Evolutionary conservation across 352 stramenopile genomes (phyloP), one percentile per base, ranked within the genome.

Genomic region (Phytophthora multivora): DNA sequence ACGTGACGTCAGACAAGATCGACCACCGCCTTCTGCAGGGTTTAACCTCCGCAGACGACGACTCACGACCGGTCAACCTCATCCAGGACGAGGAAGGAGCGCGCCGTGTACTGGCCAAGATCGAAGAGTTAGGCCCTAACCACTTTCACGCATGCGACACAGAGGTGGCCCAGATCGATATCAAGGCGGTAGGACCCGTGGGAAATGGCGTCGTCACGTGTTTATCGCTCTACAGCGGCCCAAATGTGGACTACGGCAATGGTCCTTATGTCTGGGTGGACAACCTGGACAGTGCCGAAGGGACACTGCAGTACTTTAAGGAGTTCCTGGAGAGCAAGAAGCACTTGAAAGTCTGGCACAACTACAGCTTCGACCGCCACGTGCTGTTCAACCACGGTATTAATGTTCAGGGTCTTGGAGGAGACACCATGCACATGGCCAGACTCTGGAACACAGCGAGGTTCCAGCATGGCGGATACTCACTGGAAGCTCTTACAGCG

Each of bases 361-460:
- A 99, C 77, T 99, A 99, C 79, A 97, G 95, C 30, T 99, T 99
- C 74, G 98, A 99, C 87, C 84, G 97, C 36, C 97, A 99, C 75
- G 96, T 99, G 41, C 83, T 99, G 54, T 95, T 84, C 69, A 99
- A 99, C 75, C 88, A 98, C 57, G 93, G 86, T 15, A 98, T 99
- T 66, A 71, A 98, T 61, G 86, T 95, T 10, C 72, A 88, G 15
- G 91, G 91, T 0, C 94, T 99, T 40, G 93, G 83, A 19, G 97
- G 96, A 33, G 98, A 99, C 73, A 99, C 98, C 4, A 99, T 99
- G 97, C 98, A 99, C 86, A 99, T 99, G 98, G 97, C 97, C 39
- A 82, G 98, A 26, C 77, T 95, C 2, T 95, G 86, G 86, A 93
- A 93, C 67, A 95, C 86, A 19, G 83, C 83, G 23, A 76, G 86